Base-by-base conservation (phyloP, 306 rosid genomes). In the Acmispon strigosus region DNA sequence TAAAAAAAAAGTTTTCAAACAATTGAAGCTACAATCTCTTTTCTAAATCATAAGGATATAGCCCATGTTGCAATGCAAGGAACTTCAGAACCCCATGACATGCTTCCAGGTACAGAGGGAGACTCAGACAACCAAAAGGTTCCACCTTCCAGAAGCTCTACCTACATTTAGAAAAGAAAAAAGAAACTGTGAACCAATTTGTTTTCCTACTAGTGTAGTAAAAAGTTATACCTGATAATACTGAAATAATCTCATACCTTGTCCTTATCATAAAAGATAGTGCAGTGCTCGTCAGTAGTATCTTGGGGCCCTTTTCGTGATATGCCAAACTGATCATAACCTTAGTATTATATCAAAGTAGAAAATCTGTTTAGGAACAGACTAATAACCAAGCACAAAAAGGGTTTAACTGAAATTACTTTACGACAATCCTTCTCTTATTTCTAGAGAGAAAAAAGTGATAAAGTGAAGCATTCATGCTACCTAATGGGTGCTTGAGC, bases 91-190 rank as follows among this genome's bases (percentile, higher is more conserved):
- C 97, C 96, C 99, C 99, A 95, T 50, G 97, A 91, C 72, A 87
- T 86, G 90, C 97, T 95, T 86, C 96, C 99, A 8, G 96, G 97
- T 47, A 95, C 97, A 51, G 99, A 95, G 41, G 99, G 99, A 27
- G 97, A 91, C 52, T 95, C 99, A 0, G 99, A 91, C 81, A 95
- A 69, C 99, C 99, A 95, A 84, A 95, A 95, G 4, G 99, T 95
- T 82, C 99, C 99, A 42, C 99, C 99, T 87, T 95, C 99, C 39
- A 91, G 73, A 74, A 86, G 82, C 84, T 91, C 96, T 48, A 89
- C 99, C 99, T 95, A 70, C 78, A 85, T 78, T 78, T 51, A 66
- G 49, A 17, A 52, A 62, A 47, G 22, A 51, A 60, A 7, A 44
- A 18, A 69, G 52, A 6, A 66, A 54, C 4, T 18, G 63, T 36